These are phyloP conservation scores for Musa acuminata DNA, from an alignment of 176 grass and related monocot genomes.

Conservation along the genomic window DNA sequence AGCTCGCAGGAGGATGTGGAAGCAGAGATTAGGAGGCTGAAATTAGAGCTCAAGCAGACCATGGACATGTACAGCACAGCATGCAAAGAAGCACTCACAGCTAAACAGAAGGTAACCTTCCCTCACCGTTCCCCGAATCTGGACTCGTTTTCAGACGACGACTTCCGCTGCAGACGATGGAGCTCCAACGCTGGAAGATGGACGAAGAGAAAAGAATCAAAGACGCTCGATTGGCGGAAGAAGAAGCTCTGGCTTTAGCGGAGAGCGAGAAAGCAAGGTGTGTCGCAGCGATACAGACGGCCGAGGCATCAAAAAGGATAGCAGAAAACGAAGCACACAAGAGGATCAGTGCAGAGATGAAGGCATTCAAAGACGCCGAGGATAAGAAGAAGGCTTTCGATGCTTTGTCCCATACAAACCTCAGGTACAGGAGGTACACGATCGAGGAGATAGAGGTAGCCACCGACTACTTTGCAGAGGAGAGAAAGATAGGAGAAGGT, in stretches of 20 bases:
- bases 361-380: slow-evolving; percentile 26
- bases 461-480: slow-evolving; percentile 16
- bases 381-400: slow-evolving; percentile 16
- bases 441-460: too few species aligned
- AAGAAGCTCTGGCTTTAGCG: slow-evolving; percentile 24
- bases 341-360: slow-evolving; percentile 29
- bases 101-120: slow-evolving; percentile 30
- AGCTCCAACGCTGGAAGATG: slow-evolving; percentile 24
- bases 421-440: slow-evolving; percentile 16
- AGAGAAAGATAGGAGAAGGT: not conserved
- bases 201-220: slow-evolving; percentile 24
- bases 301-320: slow-evolving; percentile 25
- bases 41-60: slow-evolving; percentile 33
- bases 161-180: slow-evolving; percentile 16
- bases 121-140: not conserved
- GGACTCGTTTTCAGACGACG: not conserved
- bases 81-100: slow-evolving; percentile 35
- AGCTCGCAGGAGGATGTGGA: slow-evolving; percentile 21
- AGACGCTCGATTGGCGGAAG: slow-evolving; percentile 26
- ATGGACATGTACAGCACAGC: slow-evolving; percentile 40
- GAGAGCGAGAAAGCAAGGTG: slow-evolving; percentile 29
- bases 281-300: slow-evolving; percentile 25
- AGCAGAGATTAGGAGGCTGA: slow-evolving; percentile 31
- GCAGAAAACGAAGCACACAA: slow-evolving; percentile 31
- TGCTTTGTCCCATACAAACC: slow-evolving; percentile 10